Percentiles rank a stretch among this genome's conserved stretches.
Evolutionary conservation across 1,284 basidiomycete species (phyloP).

Genomic region (Ustilago cynodontis): DNA sequence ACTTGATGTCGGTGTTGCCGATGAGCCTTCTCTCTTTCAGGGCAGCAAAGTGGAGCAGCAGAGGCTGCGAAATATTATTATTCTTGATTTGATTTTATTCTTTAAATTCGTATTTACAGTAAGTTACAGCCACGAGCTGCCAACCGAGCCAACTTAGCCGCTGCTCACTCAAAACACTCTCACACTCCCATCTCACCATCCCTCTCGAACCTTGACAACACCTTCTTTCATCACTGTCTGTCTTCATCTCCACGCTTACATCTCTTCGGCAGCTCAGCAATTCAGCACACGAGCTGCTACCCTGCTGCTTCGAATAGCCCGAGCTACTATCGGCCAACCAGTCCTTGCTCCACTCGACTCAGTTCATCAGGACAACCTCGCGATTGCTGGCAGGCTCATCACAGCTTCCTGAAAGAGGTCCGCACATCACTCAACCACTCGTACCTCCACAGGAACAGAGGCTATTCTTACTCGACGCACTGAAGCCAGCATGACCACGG

Average conservation of each 20-base stretch:
- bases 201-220: neutral
- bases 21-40: too few relatives aligned
- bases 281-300: neutral
- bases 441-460: too few relatives aligned
- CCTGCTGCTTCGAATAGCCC: too few relatives aligned
- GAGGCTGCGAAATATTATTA: too few relatives aligned
- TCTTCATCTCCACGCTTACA: neutral
- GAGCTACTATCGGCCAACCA: too few relatives aligned
- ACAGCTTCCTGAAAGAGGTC: too few relatives aligned
- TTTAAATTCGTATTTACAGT: neutral
- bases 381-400: too few relatives aligned
- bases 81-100: neutral
- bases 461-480: neutral
- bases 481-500: neutral
- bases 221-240: neutral
- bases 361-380: too few relatives aligned
- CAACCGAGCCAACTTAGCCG: constrained; percentile 4
- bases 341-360: too few relatives aligned
- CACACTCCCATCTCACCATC: neutral
- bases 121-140: neutral
- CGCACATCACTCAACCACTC: too few relatives aligned
- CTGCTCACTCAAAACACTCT: constrained; percentile 6
- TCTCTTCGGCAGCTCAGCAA: too few relatives aligned
- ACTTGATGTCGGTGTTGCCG: too few relatives aligned
- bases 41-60: neutral